Percentiles rank a stretch among this genome's conserved stretches.
Conservation (phyloP, 805 yeast species). For the Debaryomyces hansenii region DNA sequence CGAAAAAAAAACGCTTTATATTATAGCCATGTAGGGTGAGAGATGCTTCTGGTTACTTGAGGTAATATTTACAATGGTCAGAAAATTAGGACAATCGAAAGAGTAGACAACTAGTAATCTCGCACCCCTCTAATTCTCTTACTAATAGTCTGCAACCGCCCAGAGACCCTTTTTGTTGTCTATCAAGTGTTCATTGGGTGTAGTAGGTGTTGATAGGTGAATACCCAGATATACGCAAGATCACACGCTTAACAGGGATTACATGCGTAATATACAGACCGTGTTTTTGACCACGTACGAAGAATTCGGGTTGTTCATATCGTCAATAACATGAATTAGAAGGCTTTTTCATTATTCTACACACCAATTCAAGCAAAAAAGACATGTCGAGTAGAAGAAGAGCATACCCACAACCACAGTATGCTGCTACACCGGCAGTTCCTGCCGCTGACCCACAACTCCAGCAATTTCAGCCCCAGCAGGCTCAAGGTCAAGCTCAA, state of each 20-base stretch:
- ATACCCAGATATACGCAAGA: neutral
- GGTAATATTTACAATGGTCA: too few relatives aligned
- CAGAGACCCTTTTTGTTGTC: neutral
- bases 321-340: neutral
- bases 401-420: slow-evolving; percentile 49
- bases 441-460: slow-evolving; percentile 15
- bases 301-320: neutral
- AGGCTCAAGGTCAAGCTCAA: slow-evolving; percentile 1
- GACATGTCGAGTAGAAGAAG: slow-evolving; percentile 44
- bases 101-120: too few relatives aligned
- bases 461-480: slow-evolving; percentile 14
- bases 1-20: too few relatives aligned
- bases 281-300: slow-evolving; percentile 5
- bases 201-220: neutral
- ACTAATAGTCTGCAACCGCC: too few relatives aligned
- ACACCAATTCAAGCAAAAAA: neutral
- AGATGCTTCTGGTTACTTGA: too few relatives aligned
- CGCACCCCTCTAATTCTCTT: too few relatives aligned
- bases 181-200: neutral
- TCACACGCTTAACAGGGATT: neutral
- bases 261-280: neutral
- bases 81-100: too few relatives aligned
- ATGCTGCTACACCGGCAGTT: slow-evolving; percentile 29
- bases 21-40: too few relatives aligned
- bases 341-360: neutral